These are phyloP conservation scores for Coemansia sp. DNA, from an alignment of 192 early-diverging fungal genomes.

Conservation along the genomic window DNA sequence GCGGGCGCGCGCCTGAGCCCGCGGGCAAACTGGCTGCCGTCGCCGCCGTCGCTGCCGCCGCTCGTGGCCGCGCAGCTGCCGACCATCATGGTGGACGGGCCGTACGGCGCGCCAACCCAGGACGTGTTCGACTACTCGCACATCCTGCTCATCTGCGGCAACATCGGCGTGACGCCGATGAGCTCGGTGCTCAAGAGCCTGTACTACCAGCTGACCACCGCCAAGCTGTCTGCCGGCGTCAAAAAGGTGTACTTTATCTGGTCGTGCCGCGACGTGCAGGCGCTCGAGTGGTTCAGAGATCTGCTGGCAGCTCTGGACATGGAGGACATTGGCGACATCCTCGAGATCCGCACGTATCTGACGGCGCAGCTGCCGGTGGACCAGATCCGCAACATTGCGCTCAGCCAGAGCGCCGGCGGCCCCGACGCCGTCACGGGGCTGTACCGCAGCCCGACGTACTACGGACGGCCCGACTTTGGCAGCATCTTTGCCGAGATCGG, in stretches of 20 bases:
- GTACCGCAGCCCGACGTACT: constrained; percentile 61
- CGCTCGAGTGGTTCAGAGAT: constrained; percentile 67
- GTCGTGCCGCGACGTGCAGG: constrained; percentile 60
- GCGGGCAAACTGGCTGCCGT: constrained; percentile 1
- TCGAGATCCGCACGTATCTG: constrained; percentile 64
- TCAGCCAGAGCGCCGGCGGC: constrained; percentile 52
- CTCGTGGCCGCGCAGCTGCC: constrained; percentile 40
- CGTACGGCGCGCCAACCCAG: constrained; percentile 76
- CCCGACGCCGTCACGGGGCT: constrained; percentile 71
- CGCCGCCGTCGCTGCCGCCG: not conserved
- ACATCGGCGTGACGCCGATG: constrained; percentile 76
- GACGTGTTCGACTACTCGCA: constrained; percentile 66
- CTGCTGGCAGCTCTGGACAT: constrained; percentile 58
- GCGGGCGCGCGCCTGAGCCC: not conserved
- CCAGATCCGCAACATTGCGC: constrained; percentile 59
- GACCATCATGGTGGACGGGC: constrained; percentile 69
- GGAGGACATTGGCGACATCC: constrained; percentile 53
- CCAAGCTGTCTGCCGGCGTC: constrained; percentile 4
- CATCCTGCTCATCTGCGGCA: constrained; percentile 59
- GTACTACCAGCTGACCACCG: constrained; percentile 50
- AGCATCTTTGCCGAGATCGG: constrained; percentile 61
- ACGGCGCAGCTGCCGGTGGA: constrained; percentile 57
- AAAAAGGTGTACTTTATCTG: constrained; percentile 62
- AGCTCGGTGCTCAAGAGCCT: constrained; percentile 66
- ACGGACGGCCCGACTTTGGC: constrained; percentile 76